A percentile compares a stretch with the other conserved stretches of the same genome.
phyloP scores from a whole-genome alignment of 768 basidiomycete genomes.

The Hypsizygus marmoreus region DNA sequence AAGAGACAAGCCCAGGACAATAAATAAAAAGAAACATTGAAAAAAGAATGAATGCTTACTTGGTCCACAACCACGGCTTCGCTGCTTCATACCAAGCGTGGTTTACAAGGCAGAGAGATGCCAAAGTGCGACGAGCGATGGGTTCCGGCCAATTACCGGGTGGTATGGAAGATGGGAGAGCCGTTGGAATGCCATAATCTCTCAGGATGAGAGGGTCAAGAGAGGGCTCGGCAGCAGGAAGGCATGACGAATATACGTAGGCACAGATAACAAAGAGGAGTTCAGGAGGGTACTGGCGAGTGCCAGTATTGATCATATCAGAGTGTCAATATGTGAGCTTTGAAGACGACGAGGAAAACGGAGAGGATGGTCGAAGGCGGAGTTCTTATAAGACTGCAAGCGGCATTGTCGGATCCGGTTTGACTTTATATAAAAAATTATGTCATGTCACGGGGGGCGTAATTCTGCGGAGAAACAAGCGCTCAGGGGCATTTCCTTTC shows the following conservation, averaged over 20 bases:
- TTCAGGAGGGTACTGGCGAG: conserved; percentile 66
- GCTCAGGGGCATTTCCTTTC: conserved; percentile 10
- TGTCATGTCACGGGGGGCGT: conserved; percentile 11
- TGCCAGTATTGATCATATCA: conserved; percentile 31
- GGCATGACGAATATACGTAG: conserved; percentile 64
- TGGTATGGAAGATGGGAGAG: conserved; percentile 74
- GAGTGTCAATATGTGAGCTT: neutral
- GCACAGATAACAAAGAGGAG: conserved; percentile 74
- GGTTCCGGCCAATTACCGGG: conserved; percentile 71
- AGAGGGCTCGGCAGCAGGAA: conserved; percentile 56
- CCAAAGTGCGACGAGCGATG: conserved; percentile 62
- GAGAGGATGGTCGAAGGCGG: neutral
- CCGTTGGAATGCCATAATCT: conserved; percentile 54
- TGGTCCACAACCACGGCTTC: conserved; percentile 87
- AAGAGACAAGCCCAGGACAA: neutral
- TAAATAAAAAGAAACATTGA: neutral
- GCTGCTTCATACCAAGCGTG: conserved; percentile 79
- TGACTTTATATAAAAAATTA: conserved; percentile 11
- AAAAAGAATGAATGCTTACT: conserved; percentile 33
- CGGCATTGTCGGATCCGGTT: conserved; percentile 4
- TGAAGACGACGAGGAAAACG: neutral
- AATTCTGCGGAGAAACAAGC: conserved; percentile 11
- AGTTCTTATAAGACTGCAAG: conserved; percentile 8
- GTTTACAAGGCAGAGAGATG: conserved; percentile 75
- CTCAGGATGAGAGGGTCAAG: conserved; percentile 68